These are phyloP conservation scores for Myriosclerotinia scirpicola DNA, from an alignment of 2,329 filamentous ascomycete genomes.

Conservation along the genomic window DNA sequence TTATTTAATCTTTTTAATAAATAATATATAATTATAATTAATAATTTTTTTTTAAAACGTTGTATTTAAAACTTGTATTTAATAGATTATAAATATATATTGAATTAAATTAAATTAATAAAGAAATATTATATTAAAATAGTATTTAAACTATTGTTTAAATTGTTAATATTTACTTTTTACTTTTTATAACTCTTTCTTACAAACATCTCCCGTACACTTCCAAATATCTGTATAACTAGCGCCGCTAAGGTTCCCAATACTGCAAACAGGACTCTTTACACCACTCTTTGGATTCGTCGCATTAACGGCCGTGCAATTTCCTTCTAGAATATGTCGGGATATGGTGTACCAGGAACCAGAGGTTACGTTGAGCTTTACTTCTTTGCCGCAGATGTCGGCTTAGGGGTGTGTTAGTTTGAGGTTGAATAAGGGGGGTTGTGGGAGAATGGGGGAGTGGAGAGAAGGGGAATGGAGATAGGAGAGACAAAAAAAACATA, in stretches of 20 bases:
- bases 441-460: not conserved
- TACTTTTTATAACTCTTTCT: not conserved
- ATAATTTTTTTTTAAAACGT: too few relatives aligned
- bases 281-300: not conserved
- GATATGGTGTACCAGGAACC: constrained; percentile 6
- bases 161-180: too few relatives aligned
- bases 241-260: not conserved
- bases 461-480: too few relatives aligned
- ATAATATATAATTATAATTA: too few relatives aligned
- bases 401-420: not conserved
- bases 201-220: not conserved
- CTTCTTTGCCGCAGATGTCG: constrained; percentile 8
- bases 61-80: too few relatives aligned
- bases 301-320: constrained; percentile 8
- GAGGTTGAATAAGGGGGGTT: not conserved
- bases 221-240: constrained; percentile 5
- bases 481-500: not conserved
- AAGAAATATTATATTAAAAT: too few relatives aligned
- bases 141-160: too few relatives aligned
- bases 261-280: not conserved
- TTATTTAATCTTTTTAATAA: too few relatives aligned
- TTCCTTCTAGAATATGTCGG: not conserved
- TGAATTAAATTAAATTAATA: too few relatives aligned
- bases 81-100: too few relatives aligned
- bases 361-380: constrained; percentile 8